A percentile compares a stretch with the other conserved stretches of the same genome.
Conservation (phyloP, 148 eudicot species). For the Chenopodium formosanum region DNA sequence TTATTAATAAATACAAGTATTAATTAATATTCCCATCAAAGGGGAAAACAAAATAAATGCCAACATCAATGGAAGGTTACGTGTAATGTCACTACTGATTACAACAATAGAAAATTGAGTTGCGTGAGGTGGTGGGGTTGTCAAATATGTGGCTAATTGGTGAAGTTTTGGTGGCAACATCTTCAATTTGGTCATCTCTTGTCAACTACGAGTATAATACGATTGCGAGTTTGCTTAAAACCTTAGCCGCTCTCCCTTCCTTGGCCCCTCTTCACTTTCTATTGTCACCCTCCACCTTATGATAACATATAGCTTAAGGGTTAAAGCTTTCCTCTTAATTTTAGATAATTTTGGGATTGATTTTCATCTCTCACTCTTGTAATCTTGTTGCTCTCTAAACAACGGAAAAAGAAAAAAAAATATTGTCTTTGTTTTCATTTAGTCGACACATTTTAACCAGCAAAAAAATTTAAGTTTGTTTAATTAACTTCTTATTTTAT, state of each 20-base stretch:
- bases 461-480: too few relatives aligned
- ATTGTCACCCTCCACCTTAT: too few relatives aligned
- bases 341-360: too few relatives aligned
- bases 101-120: background rate
- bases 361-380: too few relatives aligned
- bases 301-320: too few relatives aligned
- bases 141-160: conserved; percentile 3
- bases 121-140: background rate
- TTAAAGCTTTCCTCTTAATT: too few relatives aligned
- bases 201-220: background rate
- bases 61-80: background rate
- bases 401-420: too few relatives aligned
- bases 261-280: background rate
- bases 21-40: background rate
- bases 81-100: background rate
- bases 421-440: too few relatives aligned
- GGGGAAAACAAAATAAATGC: background rate
- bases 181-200: background rate
- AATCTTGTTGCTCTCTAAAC: too few relatives aligned
- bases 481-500: too few relatives aligned
- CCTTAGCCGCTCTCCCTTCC: background rate
- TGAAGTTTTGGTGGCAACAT: background rate
- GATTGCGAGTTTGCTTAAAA: background rate
- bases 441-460: too few relatives aligned
- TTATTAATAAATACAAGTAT: too few relatives aligned